These are phyloP conservation scores for Colletotrichum eleusines DNA, from an alignment of 2,329 filamentous ascomycete genomes.

Conservation along the genomic window DNA sequence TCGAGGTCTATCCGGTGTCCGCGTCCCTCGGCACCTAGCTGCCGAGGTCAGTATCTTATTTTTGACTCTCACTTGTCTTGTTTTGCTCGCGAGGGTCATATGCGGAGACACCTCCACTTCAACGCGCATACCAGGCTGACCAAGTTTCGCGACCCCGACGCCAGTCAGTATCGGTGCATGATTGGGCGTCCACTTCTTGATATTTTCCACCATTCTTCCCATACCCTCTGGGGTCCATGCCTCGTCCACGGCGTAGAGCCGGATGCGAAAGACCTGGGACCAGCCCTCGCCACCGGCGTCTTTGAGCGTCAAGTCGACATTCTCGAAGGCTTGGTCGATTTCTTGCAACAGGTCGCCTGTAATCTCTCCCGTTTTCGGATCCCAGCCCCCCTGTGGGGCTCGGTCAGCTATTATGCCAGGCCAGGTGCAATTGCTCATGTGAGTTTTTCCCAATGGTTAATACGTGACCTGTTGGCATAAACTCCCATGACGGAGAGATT, in stretches of 20 bases:
- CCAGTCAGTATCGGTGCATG: slow-evolving; percentile 59
- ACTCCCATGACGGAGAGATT: not conserved
- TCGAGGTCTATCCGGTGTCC: not conserved
- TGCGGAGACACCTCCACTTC: slow-evolving; percentile 61
- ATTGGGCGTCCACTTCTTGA: slow-evolving; percentile 55
- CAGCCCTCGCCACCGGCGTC: slow-evolving; percentile 61
- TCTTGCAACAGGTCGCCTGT: slow-evolving; percentile 50
- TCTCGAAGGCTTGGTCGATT: slow-evolving; percentile 60
- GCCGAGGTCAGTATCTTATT: not conserved
- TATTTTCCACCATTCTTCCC: slow-evolving; percentile 50
- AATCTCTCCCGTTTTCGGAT: slow-evolving; percentile 42
- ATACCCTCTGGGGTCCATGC: slow-evolving; percentile 44
- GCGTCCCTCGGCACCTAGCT: too few species aligned
- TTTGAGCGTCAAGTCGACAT: slow-evolving; percentile 58
- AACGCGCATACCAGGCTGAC: slow-evolving; percentile 56
- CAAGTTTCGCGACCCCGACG: slow-evolving; percentile 55
- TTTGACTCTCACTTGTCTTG: not conserved
- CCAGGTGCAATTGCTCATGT: too few species aligned
- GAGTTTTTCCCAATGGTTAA: too few species aligned
- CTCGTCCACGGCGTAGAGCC: slow-evolving; percentile 52
- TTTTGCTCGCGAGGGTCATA: slow-evolving; percentile 22
- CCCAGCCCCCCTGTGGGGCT: slow-evolving; percentile 26
- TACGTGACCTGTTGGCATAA: not conserved
- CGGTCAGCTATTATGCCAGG: too few species aligned
- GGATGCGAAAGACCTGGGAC: slow-evolving; percentile 58